Base-by-base conservation (phyloP, 805 yeast species). In the Pichia thaimueangensis region DNA sequence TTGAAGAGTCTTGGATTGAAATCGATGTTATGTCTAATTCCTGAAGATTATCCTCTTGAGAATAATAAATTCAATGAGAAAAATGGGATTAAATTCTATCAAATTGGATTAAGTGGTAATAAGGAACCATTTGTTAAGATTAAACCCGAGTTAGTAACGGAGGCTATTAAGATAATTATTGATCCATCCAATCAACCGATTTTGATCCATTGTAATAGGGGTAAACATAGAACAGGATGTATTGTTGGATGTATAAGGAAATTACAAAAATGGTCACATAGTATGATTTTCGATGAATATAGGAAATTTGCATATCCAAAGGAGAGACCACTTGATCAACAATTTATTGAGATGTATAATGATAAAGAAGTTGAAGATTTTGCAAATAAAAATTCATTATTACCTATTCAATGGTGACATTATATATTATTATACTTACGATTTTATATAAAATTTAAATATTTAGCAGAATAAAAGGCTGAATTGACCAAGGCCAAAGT, bases 191-290 rank as follows among this genome's bases (percentile, higher is more conserved):
- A 93, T 62, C 97, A 88, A 45, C 98, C 98, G 2, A 69, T 93
- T 11, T 67, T 93, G 49, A 86, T 93, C 34, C 98, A 93, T 62
- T 93, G 98, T 64, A 93, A 93, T 64, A 69, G 96, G 45, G 98
- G 98, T 10, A 93, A 91, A 60, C 98, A 93, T 61, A 72, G 98
- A 52, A 93, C 98, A 0, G 98, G 98, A 0, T 93, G 97, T 61
- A 69, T 93, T 13, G 89, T 93, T 24, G 98, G 98, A 3, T 91
- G 96, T 57, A 71, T 93, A 27, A 67, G 98, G 47, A 71, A 93
- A 53, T 64, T 89, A 41, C 97, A 91, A 58, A 79, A 81, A 47
- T 93, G 98, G 98, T 82, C 95, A 2, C 63, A 88, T 49, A 82
- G 96, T 2, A 85, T 91, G 78, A 93, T 91, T 16, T 88, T 93